These are phyloP conservation scores for Hyphopichia khmerensis DNA, from an alignment of 1,139 yeast genomes.

Conservation along the genomic window DNA sequence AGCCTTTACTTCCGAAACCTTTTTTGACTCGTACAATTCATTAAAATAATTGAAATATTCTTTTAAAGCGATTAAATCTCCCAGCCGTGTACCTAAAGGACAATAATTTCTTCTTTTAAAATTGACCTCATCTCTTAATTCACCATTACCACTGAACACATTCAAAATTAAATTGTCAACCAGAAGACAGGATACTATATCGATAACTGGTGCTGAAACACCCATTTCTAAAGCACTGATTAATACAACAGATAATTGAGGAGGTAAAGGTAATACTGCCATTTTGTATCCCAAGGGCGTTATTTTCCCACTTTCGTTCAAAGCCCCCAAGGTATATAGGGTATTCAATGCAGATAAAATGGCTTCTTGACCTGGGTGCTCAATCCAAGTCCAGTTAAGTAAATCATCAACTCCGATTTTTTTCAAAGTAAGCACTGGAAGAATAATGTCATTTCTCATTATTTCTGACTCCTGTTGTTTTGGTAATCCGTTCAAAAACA, in stretches of 20 bases:
- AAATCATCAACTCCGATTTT: constrained; percentile 82
- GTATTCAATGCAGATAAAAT: constrained; percentile 75
- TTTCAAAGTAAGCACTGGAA: constrained; percentile 82
- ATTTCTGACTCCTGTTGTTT: constrained; percentile 92
- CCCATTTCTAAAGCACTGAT: constrained; percentile 63
- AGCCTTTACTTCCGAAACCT: constrained; percentile 50
- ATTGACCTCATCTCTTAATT: constrained; percentile 77
- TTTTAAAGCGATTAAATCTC: constrained; percentile 82
- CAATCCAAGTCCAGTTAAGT: constrained; percentile 88
- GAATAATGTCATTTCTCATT: constrained; percentile 77
- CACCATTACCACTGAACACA: constrained; percentile 61
- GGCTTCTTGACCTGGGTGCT: constrained; percentile 81
- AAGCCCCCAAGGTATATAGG: constrained; percentile 74
- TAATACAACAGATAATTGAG: constrained; percentile 87
- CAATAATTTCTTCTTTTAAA: constrained; percentile 60
- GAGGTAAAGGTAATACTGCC: constrained; percentile 88
- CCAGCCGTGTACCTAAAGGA: constrained; percentile 67
- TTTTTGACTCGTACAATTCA: constrained; percentile 39
- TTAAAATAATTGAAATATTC: constrained; percentile 69
- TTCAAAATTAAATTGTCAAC: constrained; percentile 84
- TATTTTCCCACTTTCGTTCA: constrained; percentile 72
- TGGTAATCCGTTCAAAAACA: constrained; percentile 56
- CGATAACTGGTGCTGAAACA: constrained; percentile 68
- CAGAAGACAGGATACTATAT: constrained; percentile 87
- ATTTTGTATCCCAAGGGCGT: constrained; percentile 77